These are phyloP conservation scores for Irpex sp. DNA, from an alignment of 1,284 basidiomycete species.

Conservation along the genomic window DNA sequence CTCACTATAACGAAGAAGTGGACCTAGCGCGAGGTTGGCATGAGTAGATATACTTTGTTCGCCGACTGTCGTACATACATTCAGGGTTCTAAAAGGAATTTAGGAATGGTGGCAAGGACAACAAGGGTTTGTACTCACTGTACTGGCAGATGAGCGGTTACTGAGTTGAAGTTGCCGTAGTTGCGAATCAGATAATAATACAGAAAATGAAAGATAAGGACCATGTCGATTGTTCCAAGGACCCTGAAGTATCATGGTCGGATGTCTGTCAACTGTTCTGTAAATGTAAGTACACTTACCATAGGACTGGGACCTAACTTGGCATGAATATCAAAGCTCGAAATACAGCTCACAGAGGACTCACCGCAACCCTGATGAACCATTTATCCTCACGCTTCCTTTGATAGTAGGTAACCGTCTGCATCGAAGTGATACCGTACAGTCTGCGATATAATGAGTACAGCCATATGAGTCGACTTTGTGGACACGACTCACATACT, in stretches of 20 bases:
- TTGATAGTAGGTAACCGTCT: slow-evolving; percentile 1
- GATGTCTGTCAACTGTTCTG: no score
- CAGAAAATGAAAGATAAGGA: neutral
- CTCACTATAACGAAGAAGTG: neutral
- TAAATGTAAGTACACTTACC: neutral
- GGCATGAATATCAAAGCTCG: neutral
- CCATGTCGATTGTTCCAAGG: slow-evolving; percentile 1
- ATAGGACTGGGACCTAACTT: neutral
- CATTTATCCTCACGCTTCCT: neutral
- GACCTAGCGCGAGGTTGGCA: neutral
- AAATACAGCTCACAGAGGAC: neutral
- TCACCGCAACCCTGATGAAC: neutral
- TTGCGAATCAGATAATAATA: slow-evolving; percentile 3
- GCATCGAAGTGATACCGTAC: slow-evolving; percentile 4
- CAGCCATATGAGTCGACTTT: neutral
- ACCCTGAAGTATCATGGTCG: neutral
- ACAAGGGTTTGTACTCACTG: neutral
- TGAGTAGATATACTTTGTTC: neutral
- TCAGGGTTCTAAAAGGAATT: neutral
- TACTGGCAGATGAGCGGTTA: neutral
- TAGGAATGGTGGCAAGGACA: neutral
- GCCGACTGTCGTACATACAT: neutral
- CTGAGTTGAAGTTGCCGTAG: neutral
- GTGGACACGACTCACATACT: neutral
- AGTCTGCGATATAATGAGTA: neutral